These are phyloP conservation scores for Epichloe sibirici DNA, from an alignment of 2,329 filamentous ascomycete genomes.

Conservation along the genomic window DNA sequence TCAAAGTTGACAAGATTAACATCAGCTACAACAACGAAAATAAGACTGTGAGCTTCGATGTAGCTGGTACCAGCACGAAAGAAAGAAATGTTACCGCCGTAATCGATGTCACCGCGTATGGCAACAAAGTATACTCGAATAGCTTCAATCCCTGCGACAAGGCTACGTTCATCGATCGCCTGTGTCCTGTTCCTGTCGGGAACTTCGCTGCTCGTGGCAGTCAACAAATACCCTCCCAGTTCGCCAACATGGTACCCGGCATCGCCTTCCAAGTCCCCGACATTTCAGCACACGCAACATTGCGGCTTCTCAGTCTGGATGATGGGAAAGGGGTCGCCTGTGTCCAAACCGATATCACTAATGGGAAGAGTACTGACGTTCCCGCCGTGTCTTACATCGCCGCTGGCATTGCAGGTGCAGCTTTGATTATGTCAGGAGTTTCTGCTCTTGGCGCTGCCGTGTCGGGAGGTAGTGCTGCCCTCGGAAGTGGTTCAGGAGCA, in stretches of 20 bases:
- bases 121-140: constrained; percentile 65
- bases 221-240: constrained; percentile 59
- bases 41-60: constrained; percentile 66
- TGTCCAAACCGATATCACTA: constrained; percentile 67
- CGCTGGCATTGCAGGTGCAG: constrained; percentile 73
- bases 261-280: constrained; percentile 90
- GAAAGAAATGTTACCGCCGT: constrained; percentile 69
- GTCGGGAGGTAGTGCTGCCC: constrained; percentile 34
- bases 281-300: constrained; percentile 71
- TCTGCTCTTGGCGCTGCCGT: constrained; percentile 54
- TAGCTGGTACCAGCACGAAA: constrained; percentile 62
- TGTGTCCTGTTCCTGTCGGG: constrained; percentile 77
- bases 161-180: constrained; percentile 51
- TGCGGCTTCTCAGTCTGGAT: constrained; percentile 57
- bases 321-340: constrained; percentile 59
- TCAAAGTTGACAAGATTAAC: constrained; percentile 62
- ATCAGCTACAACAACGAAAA: constrained; percentile 68
- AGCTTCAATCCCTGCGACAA: constrained; percentile 71
- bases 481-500: constrained; percentile 28
- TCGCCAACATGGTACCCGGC: constrained; percentile 62
- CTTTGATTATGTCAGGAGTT: constrained; percentile 59
- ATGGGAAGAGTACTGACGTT: constrained; percentile 71
- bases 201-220: constrained; percentile 60
- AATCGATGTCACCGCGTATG: constrained; percentile 73
- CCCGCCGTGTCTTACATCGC: constrained; percentile 74